These are phyloP conservation scores for Plasmodium gaboni DNA, from an alignment of 169 alveolate species.

Conservation along the genomic window DNA sequence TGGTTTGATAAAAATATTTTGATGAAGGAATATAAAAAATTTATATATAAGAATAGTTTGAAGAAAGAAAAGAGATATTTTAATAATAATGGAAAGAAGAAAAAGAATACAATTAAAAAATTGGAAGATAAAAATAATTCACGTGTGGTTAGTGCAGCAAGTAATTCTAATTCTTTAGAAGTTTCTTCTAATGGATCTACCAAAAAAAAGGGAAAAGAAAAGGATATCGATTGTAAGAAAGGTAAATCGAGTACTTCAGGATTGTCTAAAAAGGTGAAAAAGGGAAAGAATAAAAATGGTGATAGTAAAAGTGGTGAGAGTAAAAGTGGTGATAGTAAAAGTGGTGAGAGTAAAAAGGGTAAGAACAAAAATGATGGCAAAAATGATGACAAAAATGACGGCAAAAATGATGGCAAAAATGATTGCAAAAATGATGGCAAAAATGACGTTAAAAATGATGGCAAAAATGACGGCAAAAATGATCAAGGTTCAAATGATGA, in stretches of 20 bases:
- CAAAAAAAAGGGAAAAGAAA: constrained; percentile 1
- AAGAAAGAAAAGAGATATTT: constrained; percentile 38
- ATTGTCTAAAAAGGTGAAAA: not conserved
- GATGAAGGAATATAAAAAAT: constrained; percentile 70
- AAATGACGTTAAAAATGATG: constrained; percentile 7
- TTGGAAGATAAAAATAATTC: not conserved
- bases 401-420: not conserved
- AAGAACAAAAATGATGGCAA: not conserved
- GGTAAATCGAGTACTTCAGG: not conserved
- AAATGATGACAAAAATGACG: not conserved
- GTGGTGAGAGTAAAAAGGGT: not conserved
- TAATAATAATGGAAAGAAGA: constrained; percentile 1
- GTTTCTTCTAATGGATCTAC: constrained; percentile 1
- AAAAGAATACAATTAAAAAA: not conserved
- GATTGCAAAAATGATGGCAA: not conserved
- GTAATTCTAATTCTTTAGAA: not conserved
- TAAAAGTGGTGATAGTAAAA: constrained; percentile 2
- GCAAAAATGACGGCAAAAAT: constrained; percentile 22
- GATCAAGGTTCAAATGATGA: constrained; percentile 3
- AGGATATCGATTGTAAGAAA: not conserved
- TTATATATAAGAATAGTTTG: constrained; percentile 56
- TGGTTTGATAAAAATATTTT: constrained; percentile 53
- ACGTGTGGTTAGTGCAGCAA: not conserved
- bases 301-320: not conserved
- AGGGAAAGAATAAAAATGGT: not conserved